These are phyloP conservation scores for Setomelanomma holmii DNA, from an alignment of 2,329 filamentous ascomycete species.

Conservation along the genomic window DNA sequence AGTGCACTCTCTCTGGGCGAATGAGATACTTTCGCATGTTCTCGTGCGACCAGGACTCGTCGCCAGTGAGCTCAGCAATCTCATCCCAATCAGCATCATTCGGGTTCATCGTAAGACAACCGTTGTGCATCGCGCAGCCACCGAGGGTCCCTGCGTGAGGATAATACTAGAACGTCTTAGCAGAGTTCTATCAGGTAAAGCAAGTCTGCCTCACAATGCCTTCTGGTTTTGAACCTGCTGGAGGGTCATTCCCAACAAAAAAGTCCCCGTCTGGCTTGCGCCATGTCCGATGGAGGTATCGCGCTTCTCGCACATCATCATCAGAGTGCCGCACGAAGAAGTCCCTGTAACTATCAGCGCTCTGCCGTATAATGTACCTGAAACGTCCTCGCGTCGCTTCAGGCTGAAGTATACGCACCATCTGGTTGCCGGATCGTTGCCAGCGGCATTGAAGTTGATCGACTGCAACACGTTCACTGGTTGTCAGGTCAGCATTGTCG, in stretches of 20 bases:
- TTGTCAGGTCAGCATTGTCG: neutral
- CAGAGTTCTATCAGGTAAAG: neutral
- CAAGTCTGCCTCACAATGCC: constrained; percentile 52
- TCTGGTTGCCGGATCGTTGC: constrained; percentile 61
- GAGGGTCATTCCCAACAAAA: constrained; percentile 62
- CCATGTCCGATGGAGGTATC: constrained; percentile 66
- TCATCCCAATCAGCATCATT: constrained; percentile 65
- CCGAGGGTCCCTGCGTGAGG: constrained; percentile 65
- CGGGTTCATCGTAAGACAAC: constrained; percentile 62
- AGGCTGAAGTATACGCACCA: constrained; percentile 32
- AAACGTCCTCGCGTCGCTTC: too few species aligned
- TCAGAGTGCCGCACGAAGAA: constrained; percentile 68
- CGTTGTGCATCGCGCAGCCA: constrained; percentile 68
- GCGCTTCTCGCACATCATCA: constrained; percentile 58
- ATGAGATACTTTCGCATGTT: constrained; percentile 66
- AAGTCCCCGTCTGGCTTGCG: constrained; percentile 57
- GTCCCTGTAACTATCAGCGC: constrained; percentile 52
- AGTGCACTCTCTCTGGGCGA: constrained; percentile 31
- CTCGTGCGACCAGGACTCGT: constrained; percentile 62
- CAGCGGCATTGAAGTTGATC: constrained; percentile 59
- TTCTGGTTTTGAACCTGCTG: constrained; percentile 56
- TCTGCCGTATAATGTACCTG: too few species aligned
- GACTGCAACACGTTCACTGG: constrained; percentile 56
- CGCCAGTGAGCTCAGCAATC: constrained; percentile 64
- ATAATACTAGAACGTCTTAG: constrained; percentile 51